Percentiles rank a stretch among this genome's conserved stretches.
Conservation (phyloP, 2,329 filamentous ascomycete genomes). For the Purpureocillium takamizusanense region DNA sequence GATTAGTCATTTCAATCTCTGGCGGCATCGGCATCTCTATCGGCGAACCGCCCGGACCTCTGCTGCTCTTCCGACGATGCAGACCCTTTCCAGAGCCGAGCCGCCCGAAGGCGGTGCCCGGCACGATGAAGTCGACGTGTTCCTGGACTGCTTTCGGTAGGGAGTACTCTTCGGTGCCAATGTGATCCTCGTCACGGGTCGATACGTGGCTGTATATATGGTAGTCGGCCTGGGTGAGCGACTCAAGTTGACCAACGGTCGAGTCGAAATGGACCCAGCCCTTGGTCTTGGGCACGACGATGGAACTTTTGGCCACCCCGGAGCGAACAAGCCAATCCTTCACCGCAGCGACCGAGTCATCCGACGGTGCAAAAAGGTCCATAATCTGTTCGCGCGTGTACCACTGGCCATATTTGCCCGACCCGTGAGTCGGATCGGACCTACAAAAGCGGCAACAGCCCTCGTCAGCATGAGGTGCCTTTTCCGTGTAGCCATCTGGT, state of each 20-base stretch:
- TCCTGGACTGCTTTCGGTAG: constrained; percentile 14
- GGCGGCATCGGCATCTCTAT: too few species aligned
- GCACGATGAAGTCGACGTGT: constrained; percentile 30
- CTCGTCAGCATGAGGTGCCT: too few species aligned
- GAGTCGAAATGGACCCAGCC: constrained; percentile 25
- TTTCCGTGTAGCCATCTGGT: too few species aligned
- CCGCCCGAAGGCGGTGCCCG: constrained; percentile 15
- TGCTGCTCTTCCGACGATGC: too few species aligned
- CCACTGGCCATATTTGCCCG: too few species aligned
- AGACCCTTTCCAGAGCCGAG: too few species aligned
- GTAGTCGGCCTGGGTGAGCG: constrained; percentile 42
- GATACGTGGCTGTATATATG: constrained; percentile 35
- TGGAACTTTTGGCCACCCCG: constrained; percentile 36
- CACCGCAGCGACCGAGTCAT: constrained; percentile 37
- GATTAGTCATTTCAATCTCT: too few species aligned
- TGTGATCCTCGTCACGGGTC: constrained; percentile 19
- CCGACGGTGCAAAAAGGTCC: constrained; percentile 13
- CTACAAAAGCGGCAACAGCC: too few species aligned
- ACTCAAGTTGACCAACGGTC: constrained; percentile 26
- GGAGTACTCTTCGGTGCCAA: constrained; percentile 10
- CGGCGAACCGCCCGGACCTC: too few species aligned
- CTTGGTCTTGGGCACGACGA: constrained; percentile 39
- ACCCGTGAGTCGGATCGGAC: too few species aligned
- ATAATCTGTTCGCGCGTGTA: too few species aligned
- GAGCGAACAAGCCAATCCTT: constrained; percentile 40